Percentiles rank a stretch among this genome's conserved stretches.
These are phyloP conservation scores for Pleurotus giganteus DNA, from an alignment of 768 basidiomycete species.

Conservation along the genomic window DNA sequence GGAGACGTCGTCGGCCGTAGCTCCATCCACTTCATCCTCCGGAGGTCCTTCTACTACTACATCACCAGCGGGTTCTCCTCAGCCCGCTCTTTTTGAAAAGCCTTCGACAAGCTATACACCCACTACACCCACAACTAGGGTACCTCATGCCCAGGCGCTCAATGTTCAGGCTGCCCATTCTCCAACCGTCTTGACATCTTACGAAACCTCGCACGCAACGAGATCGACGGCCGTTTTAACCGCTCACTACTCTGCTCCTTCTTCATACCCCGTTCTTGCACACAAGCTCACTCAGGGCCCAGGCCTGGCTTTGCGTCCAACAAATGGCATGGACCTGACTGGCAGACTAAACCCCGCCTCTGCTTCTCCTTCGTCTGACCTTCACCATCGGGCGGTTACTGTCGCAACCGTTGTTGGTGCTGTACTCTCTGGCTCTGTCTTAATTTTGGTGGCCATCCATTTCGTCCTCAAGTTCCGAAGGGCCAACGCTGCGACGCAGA, in stretches of 20 bases:
- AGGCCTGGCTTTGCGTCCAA: background rate
- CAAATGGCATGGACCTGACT: background rate
- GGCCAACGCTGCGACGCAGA: background rate
- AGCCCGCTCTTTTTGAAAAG: background rate
- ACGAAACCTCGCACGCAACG: background rate
- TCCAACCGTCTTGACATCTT: background rate
- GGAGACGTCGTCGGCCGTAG: background rate
- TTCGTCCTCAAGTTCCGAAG: constrained; percentile 2
- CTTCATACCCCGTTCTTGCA: background rate
- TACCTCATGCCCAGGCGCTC: background rate
- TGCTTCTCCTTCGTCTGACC: background rate
- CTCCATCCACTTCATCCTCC: background rate
- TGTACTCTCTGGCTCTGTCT: background rate
- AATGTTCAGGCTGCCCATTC: background rate
- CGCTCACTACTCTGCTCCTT: background rate
- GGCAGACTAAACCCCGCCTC: background rate
- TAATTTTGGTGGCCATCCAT: background rate
- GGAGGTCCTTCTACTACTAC: background rate
- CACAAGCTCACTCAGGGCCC: constrained; percentile 1
- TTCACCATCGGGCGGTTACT: background rate
- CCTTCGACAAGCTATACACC: background rate
- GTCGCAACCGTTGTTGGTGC: background rate
- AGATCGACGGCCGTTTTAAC: background rate
- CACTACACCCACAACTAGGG: background rate
- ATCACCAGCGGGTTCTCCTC: background rate